A percentile compares a stretch with the other conserved stretches of the same genome.
Conservation (phyloP, 1,139 yeast genomes). For the Pichia terricola region DNA sequence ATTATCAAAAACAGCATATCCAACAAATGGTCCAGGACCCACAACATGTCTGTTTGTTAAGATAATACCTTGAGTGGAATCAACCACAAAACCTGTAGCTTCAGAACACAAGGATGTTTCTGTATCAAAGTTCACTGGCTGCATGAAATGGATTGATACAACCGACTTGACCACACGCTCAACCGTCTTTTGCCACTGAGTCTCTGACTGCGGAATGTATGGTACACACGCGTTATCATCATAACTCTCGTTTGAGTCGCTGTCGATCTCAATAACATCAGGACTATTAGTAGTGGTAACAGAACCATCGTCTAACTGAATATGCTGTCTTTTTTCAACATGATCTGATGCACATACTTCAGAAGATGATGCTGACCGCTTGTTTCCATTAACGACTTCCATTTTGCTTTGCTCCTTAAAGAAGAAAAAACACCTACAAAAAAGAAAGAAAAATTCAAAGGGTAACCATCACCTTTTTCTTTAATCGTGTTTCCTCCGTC, state of each 20-base stretch:
- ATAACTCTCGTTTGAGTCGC: background rate
- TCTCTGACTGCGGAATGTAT: conserved; percentile 16
- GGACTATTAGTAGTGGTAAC: background rate
- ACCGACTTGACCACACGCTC: conserved; percentile 77
- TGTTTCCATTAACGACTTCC: background rate
- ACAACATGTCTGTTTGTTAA: conserved; percentile 91
- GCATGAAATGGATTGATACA: conserved; percentile 83
- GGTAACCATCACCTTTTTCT: no score
- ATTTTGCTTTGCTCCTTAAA: background rate
- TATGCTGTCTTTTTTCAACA: conserved; percentile 1
- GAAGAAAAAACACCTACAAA: background rate
- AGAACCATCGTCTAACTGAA: background rate
- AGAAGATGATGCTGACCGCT: no score
- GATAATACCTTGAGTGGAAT: conserved; percentile 68
- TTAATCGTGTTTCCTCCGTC: no score
- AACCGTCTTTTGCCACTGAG: conserved; percentile 70
- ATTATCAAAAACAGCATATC: conserved; percentile 86
- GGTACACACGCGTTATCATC: conserved; percentile 1
- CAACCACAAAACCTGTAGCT: conserved; percentile 96
- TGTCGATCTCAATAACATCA: background rate
- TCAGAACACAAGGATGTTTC: conserved; percentile 77
- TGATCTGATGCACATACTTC: background rate
- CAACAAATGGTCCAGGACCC: conserved; percentile 89
- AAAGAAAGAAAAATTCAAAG: no score
- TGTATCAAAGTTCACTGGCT: conserved; percentile 79